These are phyloP conservation scores for Pseudogymnoascus sp. DNA, from an alignment of 2,329 filamentous ascomycete species.

Conservation along the genomic window DNA sequence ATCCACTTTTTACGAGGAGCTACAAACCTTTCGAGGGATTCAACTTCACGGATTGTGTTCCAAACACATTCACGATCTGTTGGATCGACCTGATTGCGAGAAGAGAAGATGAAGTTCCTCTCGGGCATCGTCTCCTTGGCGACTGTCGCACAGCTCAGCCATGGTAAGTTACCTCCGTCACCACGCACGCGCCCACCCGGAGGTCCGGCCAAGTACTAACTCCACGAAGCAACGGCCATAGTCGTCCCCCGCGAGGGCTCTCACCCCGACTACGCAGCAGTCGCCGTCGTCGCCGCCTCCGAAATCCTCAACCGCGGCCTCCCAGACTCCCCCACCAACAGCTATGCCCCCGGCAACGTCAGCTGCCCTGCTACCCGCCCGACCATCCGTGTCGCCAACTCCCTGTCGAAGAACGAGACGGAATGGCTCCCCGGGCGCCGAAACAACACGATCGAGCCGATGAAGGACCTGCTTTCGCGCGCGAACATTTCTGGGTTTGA, in stretches of 20 bases:
- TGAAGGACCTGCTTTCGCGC: constrained; percentile 64
- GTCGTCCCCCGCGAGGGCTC: neutral
- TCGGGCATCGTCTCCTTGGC: neutral
- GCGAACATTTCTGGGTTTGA: constrained; percentile 74
- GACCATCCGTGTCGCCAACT: constrained; percentile 54
- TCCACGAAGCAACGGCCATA: neutral
- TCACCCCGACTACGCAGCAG: constrained; percentile 17
- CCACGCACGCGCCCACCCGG: neutral
- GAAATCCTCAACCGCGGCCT: constrained; percentile 22
- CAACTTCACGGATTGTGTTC: neutral
- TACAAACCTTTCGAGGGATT: neutral
- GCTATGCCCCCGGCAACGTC: constrained; percentile 64
- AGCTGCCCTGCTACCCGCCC: constrained; percentile 65
- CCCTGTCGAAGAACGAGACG: constrained; percentile 61
- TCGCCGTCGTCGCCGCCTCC: constrained; percentile 19
- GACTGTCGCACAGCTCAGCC: neutral
- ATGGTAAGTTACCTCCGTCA: neutral
- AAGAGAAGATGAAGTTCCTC: neutral
- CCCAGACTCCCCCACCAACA: constrained; percentile 40
- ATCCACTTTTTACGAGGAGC: neutral
- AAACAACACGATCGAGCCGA: constrained; percentile 64
- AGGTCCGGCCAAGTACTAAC: neutral
- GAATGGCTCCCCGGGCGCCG: constrained; percentile 67
- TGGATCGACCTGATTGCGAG: neutral
- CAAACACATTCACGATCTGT: neutral